Base-by-base conservation (phyloP, 345 rosid genomes). In the Arabidopsis arenosa region DNA sequence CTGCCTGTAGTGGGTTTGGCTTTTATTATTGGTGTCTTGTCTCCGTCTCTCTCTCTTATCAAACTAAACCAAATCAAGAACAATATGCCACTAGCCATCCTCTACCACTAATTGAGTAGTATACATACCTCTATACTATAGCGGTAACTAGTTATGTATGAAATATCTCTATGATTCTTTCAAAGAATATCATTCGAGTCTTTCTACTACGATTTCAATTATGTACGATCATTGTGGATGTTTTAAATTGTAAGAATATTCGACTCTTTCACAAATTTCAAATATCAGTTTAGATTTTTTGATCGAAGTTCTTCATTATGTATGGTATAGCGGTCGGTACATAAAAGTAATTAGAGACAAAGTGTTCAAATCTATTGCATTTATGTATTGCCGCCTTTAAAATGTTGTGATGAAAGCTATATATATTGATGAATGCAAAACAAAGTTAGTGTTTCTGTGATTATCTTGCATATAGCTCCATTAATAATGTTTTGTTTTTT, bases 1-100 rank as follows among this genome's bases (percentile, higher is more conserved):
- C 75, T 68, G 63, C 28, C 15, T 33, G 9, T 62, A 62, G 70
- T 76, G 80, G 62, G 66, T 77, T 77, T 70, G 66, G 66, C 76
- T 61, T 77, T 77, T 70, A 28, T 63, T 71, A 77, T 71, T 70
- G 76, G 55, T 70, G 80, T 77, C 76, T 71, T 77, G 72, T 77
- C 80, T 64, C 37, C 33, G 15, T 64, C 60, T 61, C 59, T 37
- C 58, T 58, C 74, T 56, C 13, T 40, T 37, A 48, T 48, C 57
- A 64, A 64, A 43, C 26, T 17, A 21, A 18, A 17, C 47, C 74
- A 66, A 28, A 17, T 36, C 17, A 48, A 23, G 28, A 74, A 74
- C 49, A 23, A 35, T 28, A 28, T 65, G 58, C 40, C 30, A 61
- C 9, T 68, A 53, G 32, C 30, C 15, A 71, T 49, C 30, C 39